Base-by-base conservation (phyloP, 139 green algal species). In the Ettlia oleoabundans region DNA sequence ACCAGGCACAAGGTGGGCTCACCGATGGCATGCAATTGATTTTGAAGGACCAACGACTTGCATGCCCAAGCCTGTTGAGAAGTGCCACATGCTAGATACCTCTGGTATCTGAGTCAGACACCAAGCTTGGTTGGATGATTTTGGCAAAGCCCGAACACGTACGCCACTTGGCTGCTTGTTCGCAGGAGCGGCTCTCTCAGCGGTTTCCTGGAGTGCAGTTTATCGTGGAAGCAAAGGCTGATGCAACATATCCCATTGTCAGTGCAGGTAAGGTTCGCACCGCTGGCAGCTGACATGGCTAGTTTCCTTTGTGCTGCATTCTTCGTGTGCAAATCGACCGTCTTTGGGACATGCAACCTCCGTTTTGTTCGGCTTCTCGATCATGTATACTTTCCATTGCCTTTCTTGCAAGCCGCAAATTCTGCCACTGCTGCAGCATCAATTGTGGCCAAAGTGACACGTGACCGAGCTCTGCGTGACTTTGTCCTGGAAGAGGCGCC, bases 201-300 rank as follows among this genome's bases (percentile, higher is more conserved):
- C 64, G 68, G 3, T 97, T 96, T 76, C 91, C 93, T 0, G 86
- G 82, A 47, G 86, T 98, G 22, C 37, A 87, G 3, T 98, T 95
- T 62, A 86, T 63, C 0, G 94, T 94, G 30, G 85, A 85, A 24
- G 82, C 91, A 41, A 98, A 98, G 81, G 94, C 96, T 32, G 96
- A 98, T 83, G 87, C 93, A 0, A 67, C 96, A 13, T 99, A 93
- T 83, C 96, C 96, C 10, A 94, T 98, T n/a, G 96, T 99, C 37
- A 75, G 38, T 35, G 73, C 73, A 68, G 73, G 73, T 67, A 35
- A 35, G 32, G 30, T 5, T 3, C 1, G 2, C 19, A 3, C 9
- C 1, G 68, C 7, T n/a, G 35, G 13, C 33, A 30, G 37, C 33
- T 15, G 35, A 22, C 22, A 35, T 22, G 65, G n/a, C n/a, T 19